Base-by-base conservation (phyloP, 2,329 filamentous ascomycete genomes). In the Coniochaeta pulveracea region DNA sequence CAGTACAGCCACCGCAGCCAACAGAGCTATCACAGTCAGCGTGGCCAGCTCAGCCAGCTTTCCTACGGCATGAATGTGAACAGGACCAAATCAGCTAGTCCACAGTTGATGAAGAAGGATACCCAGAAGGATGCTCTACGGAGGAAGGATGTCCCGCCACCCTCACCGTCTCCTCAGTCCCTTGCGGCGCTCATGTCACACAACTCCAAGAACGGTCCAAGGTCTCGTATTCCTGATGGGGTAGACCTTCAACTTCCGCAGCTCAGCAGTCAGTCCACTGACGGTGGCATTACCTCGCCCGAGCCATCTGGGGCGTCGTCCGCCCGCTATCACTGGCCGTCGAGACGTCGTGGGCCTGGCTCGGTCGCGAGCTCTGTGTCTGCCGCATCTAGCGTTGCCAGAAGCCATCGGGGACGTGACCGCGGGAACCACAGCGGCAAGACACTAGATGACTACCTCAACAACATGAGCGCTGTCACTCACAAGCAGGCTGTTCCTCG, bases 391-490 rank as follows among this genome's bases (percentile, higher is more conserved):
- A 72, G 67, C 34, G 57, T 63, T 17, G 59, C 60, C 12, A 60
- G 64, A 37, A 66, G 64, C 44, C 49, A 70, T 40, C 62, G 75
- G 34, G 66, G 65, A 6, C 35, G 66, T 60, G 28, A 31, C 14
- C 19, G 28, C n/a, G 17, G 11, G 10, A 40, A 61, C 54, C 31
- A 63, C 52, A 24, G 59, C 9, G 78, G 72, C 44, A 72, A 76
- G 40, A 84, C 75, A 42, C 70, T 85, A 22, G 83, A 93, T 44
- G 78, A 88, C 41, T 93, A 91, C 49, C 88, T 93, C 42, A 85
- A 77, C 56, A 91, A 85, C 50, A 60, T 94, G 2, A 85, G 93
- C 21, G 72, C 85, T 33, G 83, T 85, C 8, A 76, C 76, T 36
- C 64, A 61, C 41, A 16, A 17, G 10, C 30, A 22, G n/a, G 69